Evolutionary conservation across 208 protist species (phyloP).

Genomic region (Crithidia acanthocephali): DNA sequence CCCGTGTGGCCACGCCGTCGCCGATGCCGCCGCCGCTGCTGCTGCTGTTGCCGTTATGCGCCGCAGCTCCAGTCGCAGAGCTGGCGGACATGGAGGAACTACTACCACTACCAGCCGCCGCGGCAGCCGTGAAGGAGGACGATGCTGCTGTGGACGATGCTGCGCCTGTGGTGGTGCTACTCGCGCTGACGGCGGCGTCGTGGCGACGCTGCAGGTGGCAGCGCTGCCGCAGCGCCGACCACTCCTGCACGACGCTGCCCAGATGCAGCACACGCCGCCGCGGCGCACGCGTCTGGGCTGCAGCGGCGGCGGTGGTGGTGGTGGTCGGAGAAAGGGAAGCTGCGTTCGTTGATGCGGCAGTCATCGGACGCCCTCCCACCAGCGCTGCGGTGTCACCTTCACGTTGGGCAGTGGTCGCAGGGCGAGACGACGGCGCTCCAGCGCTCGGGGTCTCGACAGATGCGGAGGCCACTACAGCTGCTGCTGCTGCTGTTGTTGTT

Average conservation of each 20-base stretch:
- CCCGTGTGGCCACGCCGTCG: too few species aligned
- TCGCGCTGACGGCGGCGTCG: background rate
- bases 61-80: too few species aligned
- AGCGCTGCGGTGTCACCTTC: too few species aligned
- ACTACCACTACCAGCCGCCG: too few species aligned
- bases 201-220: conserved; percentile 14
- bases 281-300: background rate
- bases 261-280: conserved; percentile 12
- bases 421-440: background rate
- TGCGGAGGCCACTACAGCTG: background rate
- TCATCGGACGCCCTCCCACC: too few species aligned
- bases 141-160: too few species aligned
- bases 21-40: background rate
- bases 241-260: conserved; percentile 12
- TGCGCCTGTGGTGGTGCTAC: background rate
- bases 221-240: conserved; percentile 15
- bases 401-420: too few species aligned
- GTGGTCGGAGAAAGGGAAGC: too few species aligned
- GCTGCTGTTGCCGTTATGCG: too few species aligned
- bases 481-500: background rate
- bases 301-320: background rate
- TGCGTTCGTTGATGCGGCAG: too few species aligned
- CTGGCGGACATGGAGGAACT: too few species aligned
- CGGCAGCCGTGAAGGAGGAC: too few species aligned
- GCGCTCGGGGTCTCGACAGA: background rate